Evolutionary conservation across 169 alveolate genomes (phyloP).

Genomic region (Besnoitia besnoiti): DNA sequence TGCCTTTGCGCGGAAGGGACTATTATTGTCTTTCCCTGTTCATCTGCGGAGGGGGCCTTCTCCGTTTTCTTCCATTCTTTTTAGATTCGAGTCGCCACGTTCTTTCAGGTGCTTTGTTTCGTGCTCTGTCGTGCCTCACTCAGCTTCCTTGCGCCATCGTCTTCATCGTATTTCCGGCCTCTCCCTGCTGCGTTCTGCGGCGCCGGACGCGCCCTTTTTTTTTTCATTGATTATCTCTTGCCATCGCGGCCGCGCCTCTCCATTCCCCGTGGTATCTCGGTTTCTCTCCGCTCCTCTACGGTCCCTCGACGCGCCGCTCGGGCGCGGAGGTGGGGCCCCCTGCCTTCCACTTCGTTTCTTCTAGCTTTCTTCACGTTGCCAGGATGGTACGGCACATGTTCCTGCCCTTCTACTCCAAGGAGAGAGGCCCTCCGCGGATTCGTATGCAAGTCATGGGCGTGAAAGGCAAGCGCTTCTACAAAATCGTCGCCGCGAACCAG

Average conservation of each 20-base stretch:
- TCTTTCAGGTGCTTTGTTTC: neutral
- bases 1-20: too few relatives aligned
- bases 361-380: neutral
- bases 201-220: neutral
- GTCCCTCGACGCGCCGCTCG: neutral
- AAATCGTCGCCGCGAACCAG: constrained; percentile 87
- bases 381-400: constrained; percentile 68
- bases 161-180: neutral
- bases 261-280: neutral
- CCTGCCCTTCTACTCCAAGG: constrained; percentile 69
- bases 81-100: too few relatives aligned
- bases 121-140: neutral
- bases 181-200: neutral
- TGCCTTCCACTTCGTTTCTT: neutral
- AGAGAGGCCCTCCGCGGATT: constrained; percentile 70
- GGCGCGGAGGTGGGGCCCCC: neutral
- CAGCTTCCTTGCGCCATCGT: neutral
- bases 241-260: neutral
- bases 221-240: neutral
- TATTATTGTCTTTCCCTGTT: too few relatives aligned
- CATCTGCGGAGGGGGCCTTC: too few relatives aligned
- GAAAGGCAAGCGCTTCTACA: constrained; percentile 78
- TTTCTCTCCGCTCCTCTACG: neutral
- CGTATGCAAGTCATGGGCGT: constrained; percentile 68
- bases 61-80: too few relatives aligned